Evolutionary conservation across 106 monocot genomes (phyloP).

Genomic region (Agapanthus africanus): DNA sequence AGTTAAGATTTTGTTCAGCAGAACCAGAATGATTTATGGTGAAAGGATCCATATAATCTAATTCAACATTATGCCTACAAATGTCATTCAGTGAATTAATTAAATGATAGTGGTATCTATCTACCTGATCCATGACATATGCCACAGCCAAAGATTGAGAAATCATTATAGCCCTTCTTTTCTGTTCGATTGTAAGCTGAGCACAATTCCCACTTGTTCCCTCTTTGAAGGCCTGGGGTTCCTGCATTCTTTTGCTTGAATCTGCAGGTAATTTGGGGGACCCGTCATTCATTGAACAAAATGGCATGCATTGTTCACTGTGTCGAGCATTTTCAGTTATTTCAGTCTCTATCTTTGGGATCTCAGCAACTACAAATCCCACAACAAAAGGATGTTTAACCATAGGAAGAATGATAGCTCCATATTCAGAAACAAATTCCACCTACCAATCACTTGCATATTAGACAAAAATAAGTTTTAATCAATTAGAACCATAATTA

Average conservation of each 20-base stretch:
- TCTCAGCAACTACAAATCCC: slow-evolving; percentile 88
- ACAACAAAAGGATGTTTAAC: slow-evolving; percentile 96
- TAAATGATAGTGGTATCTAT: neutral
- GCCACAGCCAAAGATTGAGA: slow-evolving; percentile 79
- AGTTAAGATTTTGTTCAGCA: too few relatives aligned
- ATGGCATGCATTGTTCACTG: slow-evolving; percentile 12
- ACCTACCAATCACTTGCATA: slow-evolving; percentile 32
- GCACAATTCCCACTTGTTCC: slow-evolving; percentile 25
- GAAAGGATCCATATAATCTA: neutral
- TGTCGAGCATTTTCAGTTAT: slow-evolving; percentile 9
- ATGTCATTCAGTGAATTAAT: neutral
- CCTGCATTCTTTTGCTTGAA: slow-evolving; percentile 29
- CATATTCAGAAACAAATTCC: slow-evolving; percentile 53
- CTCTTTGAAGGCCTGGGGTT: slow-evolving; percentile 38
- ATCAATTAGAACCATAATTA: neutral
- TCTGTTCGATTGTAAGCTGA: slow-evolving; percentile 49
- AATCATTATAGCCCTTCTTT: slow-evolving; percentile 57
- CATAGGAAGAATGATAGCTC: slow-evolving; percentile 78
- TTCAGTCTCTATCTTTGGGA: slow-evolving; percentile 37
- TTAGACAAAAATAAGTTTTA: neutral
- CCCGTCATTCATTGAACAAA: slow-evolving; percentile 7
- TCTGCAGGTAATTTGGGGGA: slow-evolving; percentile 11
- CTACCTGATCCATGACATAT: slow-evolving; percentile 99
- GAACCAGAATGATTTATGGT: too few relatives aligned
- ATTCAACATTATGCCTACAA: neutral